A percentile compares a stretch with the other conserved stretches of the same genome.
Conservation (phyloP, 441 rosid species). For the Rhodomyrtus psidioides region DNA sequence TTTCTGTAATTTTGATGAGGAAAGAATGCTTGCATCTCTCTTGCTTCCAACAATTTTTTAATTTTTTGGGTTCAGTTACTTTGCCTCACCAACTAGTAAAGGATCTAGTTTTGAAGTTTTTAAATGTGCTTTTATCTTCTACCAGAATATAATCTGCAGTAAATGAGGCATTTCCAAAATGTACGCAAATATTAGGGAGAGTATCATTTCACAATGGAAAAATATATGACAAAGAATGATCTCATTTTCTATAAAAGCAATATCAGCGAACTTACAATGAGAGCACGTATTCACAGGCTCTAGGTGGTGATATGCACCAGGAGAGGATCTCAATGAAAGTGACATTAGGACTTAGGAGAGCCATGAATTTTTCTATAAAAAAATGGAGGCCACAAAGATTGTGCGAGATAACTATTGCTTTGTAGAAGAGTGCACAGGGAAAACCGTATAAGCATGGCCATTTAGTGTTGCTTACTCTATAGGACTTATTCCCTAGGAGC, state of each 20-base stretch:
- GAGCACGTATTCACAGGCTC: not conserved
- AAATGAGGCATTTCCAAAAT: not conserved
- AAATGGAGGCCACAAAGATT: not conserved
- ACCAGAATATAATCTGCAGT: not conserved
- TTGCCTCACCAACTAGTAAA: not conserved
- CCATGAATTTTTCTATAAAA: not conserved
- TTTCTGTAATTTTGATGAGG: not conserved
- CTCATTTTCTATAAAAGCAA: not conserved
- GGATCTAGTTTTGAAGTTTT: not conserved
- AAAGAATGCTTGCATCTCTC: not conserved
- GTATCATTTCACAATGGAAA: not conserved
- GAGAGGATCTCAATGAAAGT: not conserved
- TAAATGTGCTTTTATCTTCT: not conserved
- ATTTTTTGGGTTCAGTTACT: not conserved
- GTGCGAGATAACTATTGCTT: not conserved
- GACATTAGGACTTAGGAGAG: not conserved
- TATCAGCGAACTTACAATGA: not conserved
- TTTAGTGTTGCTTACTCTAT: not conserved
- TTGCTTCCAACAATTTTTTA: not conserved
- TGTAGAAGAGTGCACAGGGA: not conserved
- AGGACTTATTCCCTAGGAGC: not conserved
- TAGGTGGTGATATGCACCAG: not conserved
- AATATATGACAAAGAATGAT: not conserved
- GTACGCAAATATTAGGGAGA: not conserved
- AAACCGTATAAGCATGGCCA: not conserved